Evolutionary conservation across 1,284 basidiomycete species (phyloP).

Genomic region (Trichosporon sp.): DNA sequence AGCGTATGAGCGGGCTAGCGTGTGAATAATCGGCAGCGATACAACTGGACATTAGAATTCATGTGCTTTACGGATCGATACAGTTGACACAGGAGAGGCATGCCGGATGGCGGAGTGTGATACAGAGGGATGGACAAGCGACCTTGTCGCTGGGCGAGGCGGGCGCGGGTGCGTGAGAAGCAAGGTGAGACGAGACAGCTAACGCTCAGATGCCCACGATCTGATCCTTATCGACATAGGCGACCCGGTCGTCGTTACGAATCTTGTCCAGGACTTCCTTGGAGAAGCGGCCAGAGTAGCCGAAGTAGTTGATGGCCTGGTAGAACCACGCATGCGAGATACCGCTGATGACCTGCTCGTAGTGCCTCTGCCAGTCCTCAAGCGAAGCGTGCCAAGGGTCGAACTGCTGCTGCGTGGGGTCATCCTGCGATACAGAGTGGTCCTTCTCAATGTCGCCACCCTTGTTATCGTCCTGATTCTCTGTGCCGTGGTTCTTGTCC

Average conservation of each 20-base stretch:
- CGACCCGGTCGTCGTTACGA: background rate
- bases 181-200: too few species aligned
- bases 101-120: background rate
- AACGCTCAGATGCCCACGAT: background rate
- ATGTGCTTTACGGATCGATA: background rate
- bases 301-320: conserved; percentile 8
- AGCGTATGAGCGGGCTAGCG: background rate
- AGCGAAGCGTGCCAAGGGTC: background rate
- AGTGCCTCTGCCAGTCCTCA: background rate
- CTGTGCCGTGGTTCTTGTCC: background rate
- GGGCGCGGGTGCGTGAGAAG: too few species aligned
- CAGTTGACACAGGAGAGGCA: background rate
- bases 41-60: background rate
- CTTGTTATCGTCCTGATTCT: background rate
- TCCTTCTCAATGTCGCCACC: background rate
- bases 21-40: background rate
- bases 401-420: background rate
- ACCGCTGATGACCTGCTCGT: background rate
- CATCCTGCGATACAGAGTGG: background rate
- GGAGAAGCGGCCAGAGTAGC: conserved; percentile 13
- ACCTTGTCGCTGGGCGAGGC: too few species aligned
- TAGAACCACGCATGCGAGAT: conserved; percentile 12
- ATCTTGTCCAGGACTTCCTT: conserved; percentile 1
- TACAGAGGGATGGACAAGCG: background rate
- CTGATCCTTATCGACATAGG: conserved; percentile 9